Percentiles rank a stretch among this genome's conserved stretches.
Evolutionary conservation across 768 basidiomycete species (phyloP).

Genomic region (Myochromella boudieri): DNA sequence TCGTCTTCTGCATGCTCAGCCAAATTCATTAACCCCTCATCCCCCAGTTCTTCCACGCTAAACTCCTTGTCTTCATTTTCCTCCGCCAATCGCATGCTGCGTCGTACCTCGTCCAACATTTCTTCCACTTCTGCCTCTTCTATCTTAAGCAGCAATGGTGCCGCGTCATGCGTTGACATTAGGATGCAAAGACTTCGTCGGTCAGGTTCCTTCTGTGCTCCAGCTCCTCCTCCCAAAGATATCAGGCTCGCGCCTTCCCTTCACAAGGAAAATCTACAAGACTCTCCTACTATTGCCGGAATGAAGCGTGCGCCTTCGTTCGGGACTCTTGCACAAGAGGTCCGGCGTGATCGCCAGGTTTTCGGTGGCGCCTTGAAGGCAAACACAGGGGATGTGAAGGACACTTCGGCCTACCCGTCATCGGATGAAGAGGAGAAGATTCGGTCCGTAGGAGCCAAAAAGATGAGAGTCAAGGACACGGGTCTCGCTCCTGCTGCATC

Average conservation of each 20-base stretch:
- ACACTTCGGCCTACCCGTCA: constrained; percentile 46
- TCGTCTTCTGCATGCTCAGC: constrained; percentile 40
- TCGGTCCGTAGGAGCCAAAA: constrained; percentile 62
- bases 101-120: constrained; percentile 44
- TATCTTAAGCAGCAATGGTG: constrained; percentile 35
- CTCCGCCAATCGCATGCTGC: constrained; percentile 38
- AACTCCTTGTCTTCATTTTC: constrained; percentile 43
- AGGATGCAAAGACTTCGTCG: constrained; percentile 52
- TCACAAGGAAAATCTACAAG: constrained; percentile 16
- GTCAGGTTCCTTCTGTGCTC: constrained; percentile 45
- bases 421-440: constrained; percentile 78
- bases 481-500: constrained; percentile 20
- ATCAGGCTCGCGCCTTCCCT: constrained; percentile 12
- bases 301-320: constrained; percentile 64
- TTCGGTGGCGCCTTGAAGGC: constrained; percentile 9
- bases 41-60: constrained; percentile 65
- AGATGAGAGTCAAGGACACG: constrained; percentile 40
- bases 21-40: constrained; percentile 51
- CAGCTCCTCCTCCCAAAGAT: constrained; percentile 33
- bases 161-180: constrained; percentile 40
- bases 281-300: constrained; percentile 22
- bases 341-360: constrained; percentile 18
- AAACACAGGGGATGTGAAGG: constrained; percentile 27
- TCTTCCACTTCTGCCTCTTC: constrained; percentile 45
- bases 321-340: constrained; percentile 38